Evolutionary conservation across 1,284 basidiomycete species (phyloP).

Genomic region (Rhodotorula sp.): DNA sequence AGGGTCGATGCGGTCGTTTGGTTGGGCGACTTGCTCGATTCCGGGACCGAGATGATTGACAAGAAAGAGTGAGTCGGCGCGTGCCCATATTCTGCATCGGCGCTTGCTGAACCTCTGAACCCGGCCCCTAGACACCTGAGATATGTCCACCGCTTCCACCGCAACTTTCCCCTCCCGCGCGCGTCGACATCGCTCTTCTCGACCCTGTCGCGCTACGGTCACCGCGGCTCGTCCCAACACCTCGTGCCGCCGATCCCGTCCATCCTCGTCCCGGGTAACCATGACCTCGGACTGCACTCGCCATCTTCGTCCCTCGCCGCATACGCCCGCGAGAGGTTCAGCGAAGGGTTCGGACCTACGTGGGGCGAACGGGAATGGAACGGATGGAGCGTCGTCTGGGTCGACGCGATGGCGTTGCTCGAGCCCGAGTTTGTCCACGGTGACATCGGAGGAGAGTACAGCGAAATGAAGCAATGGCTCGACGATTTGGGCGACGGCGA

Average conservation of each 20-base stretch:
- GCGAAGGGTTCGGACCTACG: constrained; percentile 61
- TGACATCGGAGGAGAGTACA: constrained; percentile 9
- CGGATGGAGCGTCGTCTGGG: constrained; percentile 51
- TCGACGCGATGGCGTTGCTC: constrained; percentile 45
- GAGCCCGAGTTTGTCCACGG: constrained; percentile 33
- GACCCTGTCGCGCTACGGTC: constrained; percentile 11
- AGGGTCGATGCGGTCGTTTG: constrained; percentile 65
- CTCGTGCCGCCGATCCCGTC: constrained; percentile 51
- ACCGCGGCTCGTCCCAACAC: not conserved
- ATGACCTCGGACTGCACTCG: constrained; percentile 66
- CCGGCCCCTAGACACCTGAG: constrained; percentile 37
- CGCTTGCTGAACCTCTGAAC: not conserved
- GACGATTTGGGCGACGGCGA: constrained; percentile 28
- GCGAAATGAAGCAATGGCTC: constrained; percentile 27
- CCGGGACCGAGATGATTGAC: constrained; percentile 61
- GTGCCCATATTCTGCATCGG: too few relatives aligned
- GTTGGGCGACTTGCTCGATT: constrained; percentile 73
- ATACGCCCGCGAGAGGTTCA: constrained; percentile 63
- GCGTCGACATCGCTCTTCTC: constrained; percentile 6
- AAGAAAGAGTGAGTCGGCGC: constrained; percentile 62
- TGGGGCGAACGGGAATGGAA: constrained; percentile 71
- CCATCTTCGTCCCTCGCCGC: constrained; percentile 43
- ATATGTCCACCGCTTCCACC: constrained; percentile 41
- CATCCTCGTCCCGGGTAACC: constrained; percentile 78
- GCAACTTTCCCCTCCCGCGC: constrained; percentile 30